Evolutionary conservation across 2,329 filamentous ascomycete genomes (phyloP).

Genomic region (Fusarium staphyleae): DNA sequence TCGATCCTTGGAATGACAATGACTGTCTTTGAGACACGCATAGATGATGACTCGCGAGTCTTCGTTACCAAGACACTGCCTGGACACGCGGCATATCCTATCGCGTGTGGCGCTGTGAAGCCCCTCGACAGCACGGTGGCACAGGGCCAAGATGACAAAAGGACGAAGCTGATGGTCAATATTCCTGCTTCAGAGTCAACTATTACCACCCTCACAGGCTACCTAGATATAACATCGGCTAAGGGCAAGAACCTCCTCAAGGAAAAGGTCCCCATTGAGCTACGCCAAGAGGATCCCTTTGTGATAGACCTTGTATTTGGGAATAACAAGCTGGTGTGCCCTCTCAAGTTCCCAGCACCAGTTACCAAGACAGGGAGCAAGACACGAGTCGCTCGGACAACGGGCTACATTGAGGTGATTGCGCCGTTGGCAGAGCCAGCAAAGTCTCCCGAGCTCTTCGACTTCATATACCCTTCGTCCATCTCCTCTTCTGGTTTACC

Average conservation of each 20-base stretch:
- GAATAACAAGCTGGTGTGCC: slow-evolving; percentile 40
- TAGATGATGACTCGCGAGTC: slow-evolving; percentile 43
- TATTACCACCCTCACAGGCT: slow-evolving; percentile 50
- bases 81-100: slow-evolving; percentile 43
- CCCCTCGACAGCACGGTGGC: slow-evolving; percentile 29
- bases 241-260: slow-evolving; percentile 48
- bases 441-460: slow-evolving; percentile 34
- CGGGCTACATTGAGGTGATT: slow-evolving; percentile 55
- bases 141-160: slow-evolving; percentile 29
- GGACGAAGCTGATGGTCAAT: slow-evolving; percentile 42
- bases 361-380: slow-evolving; percentile 47
- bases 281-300: slow-evolving; percentile 51
- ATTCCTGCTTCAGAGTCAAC: slow-evolving; percentile 40
- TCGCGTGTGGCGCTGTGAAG: slow-evolving; percentile 36
- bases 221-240: slow-evolving; percentile 48
- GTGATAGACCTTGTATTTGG: slow-evolving; percentile 52
- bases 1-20: slow-evolving; percentile 39
- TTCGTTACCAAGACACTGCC: slow-evolving; percentile 50
- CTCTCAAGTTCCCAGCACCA: slow-evolving; percentile 51
- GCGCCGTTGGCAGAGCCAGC: slow-evolving; percentile 43
- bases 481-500: slow-evolving; percentile 44
- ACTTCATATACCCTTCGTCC: slow-evolving; percentile 49
- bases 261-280: slow-evolving; percentile 47
- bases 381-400: slow-evolving; percentile 53
- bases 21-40: slow-evolving; percentile 44